Evolutionary conservation across 2,329 filamentous ascomycete genomes (phyloP).

Genomic region (Ascocoryne sarcoides): DNA sequence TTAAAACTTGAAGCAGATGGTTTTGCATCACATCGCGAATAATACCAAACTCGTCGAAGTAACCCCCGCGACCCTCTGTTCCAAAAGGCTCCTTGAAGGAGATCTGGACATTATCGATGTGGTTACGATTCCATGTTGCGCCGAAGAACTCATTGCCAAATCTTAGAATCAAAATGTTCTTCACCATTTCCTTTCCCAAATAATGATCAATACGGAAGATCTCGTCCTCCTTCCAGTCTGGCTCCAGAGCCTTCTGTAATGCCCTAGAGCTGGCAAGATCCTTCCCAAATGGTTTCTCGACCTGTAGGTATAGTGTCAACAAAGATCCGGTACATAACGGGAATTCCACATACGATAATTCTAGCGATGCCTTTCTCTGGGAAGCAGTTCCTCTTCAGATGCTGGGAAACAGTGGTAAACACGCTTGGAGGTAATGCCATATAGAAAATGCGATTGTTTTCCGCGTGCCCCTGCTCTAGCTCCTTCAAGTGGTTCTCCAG

Average conservation of each 20-base stretch:
- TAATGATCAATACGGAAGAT: constrained; percentile 99
- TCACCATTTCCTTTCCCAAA: constrained; percentile 99
- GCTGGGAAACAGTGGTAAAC: constrained; percentile 95
- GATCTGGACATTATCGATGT: constrained; percentile 99
- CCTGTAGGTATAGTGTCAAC: constrained; percentile 41
- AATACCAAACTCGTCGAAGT: constrained; percentile 99
- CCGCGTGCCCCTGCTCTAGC: constrained; percentile 71
- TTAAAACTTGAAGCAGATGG: constrained; percentile 93
- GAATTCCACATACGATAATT: constrained; percentile 64
- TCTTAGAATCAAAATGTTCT: constrained; percentile 96
- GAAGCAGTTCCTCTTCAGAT: constrained; percentile 96
- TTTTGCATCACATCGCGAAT: constrained; percentile 99
- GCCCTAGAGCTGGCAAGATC: constrained; percentile 90
- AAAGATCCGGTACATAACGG: neutral
- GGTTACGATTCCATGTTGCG: constrained; percentile 97
- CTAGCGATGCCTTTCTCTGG: constrained; percentile 82
- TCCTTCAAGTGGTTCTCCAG: constrained; percentile 80
- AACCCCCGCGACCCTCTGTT: constrained; percentile 93
- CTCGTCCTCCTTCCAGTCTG: constrained; percentile 98
- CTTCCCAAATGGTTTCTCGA: constrained; percentile 99
- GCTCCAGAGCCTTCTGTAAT: constrained; percentile 87
- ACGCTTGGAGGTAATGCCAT: constrained; percentile 97
- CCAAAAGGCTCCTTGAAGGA: constrained; percentile 99
- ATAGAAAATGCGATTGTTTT: constrained; percentile 94
- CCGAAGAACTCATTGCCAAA: constrained; percentile 99